These are phyloP conservation scores for Magnolia changhungtana DNA, from an alignment of 164 flowering plant genomes.

Conservation along the genomic window DNA sequence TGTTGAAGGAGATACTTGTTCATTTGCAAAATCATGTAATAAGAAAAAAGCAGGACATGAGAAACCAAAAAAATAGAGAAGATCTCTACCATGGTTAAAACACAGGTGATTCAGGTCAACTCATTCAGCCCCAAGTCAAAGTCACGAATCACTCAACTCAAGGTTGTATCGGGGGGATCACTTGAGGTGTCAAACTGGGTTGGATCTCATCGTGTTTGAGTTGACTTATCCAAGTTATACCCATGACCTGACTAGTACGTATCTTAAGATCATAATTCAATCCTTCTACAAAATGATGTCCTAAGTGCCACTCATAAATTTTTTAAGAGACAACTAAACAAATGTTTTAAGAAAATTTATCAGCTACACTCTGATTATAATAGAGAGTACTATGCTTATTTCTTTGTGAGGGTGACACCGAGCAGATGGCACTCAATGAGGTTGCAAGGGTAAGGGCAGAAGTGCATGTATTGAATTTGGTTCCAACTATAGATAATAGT, in stretches of 20 bases:
- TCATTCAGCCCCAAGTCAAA: no score
- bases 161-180: neutral
- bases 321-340: neutral
- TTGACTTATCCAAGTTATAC: neutral
- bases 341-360: neutral
- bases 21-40: conserved; percentile 33
- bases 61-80: neutral
- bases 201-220: neutral
- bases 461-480: neutral
- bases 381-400: neutral
- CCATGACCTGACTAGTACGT: neutral
- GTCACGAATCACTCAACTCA: neutral
- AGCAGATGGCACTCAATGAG: neutral
- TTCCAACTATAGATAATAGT: neutral
- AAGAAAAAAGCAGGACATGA: neutral
- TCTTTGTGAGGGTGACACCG: neutral
- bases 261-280: no score
- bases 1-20: conserved; percentile 4
- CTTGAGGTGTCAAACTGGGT: neutral
- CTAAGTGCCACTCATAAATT: neutral
- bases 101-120: no score
- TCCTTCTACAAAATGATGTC: no score
- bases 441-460: neutral
- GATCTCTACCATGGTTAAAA: neutral
- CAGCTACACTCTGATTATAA: neutral